Evolutionary conservation across 225 moss, liverwort and hornwort genomes (phyloP), one percentile per base, ranked within the genome.

Genomic region (Climacium dendroides): DNA sequence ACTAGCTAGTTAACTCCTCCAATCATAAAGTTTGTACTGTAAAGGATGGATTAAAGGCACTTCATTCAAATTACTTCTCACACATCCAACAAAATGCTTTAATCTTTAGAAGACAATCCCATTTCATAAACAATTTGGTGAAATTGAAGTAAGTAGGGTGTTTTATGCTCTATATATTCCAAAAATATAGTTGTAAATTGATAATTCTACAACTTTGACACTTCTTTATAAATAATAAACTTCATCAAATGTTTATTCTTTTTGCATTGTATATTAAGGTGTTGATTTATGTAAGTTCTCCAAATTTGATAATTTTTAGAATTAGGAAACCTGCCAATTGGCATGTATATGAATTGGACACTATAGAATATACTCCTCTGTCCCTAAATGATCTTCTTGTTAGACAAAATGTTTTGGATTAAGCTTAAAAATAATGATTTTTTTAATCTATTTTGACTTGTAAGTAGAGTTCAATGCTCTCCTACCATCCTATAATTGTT

Each of bases 81-180:
- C 50, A 19, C 6, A 3, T 25, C 8, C 5, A 41, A 71, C 0
- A 0, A 5, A 41, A 9, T 26, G 35, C 26, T 41, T 15, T 15
- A 43, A 41, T 70, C 30, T 35, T 26, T 60, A 60, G 26, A 60
- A 60, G 26, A 28, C 26, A 28, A 60, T 7, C 35, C 1, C 43
- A 3, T 15, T 41, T 43, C 3, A 26, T 8, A 1, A 43, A 26
- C 5, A 71, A 16, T 16, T 45, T 10, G 11, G 19, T 74, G 72
- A 6, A 45, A 72, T 72, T 29, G 28, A 45, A 6, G 17, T 28
- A 41, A 26, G 1, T 9, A 4, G 3, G 9, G 28, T 71, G 11
- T 29, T 72, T 30, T 6, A 73, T 2, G 1, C 19, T 29, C 10
- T 0, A 0, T 0, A 1, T 29, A 73, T 0, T 48, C 2, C 6